Conservation (phyloP, 257 asterid species). For the Apocynum venetum region DNA sequence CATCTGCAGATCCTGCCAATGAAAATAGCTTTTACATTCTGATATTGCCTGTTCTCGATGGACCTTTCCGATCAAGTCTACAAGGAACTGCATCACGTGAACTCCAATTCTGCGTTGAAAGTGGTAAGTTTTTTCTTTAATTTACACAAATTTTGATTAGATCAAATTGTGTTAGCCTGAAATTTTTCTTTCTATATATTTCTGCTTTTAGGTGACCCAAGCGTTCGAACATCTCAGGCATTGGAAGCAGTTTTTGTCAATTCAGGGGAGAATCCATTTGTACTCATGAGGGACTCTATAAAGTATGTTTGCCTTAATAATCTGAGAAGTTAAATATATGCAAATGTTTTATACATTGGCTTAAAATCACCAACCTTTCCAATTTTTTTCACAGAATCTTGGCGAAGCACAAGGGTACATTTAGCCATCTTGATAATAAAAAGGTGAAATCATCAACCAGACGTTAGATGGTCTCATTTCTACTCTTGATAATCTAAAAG, state of each 20-base stretch:
- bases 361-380: background rate
- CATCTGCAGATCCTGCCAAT: conserved; percentile 7
- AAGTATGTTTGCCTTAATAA: conserved; percentile 23
- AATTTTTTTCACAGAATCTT: conserved; percentile 28
- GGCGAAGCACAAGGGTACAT: conserved; percentile 45
- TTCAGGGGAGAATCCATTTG: conserved; percentile 48
- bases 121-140: conserved; percentile 32
- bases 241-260: conserved; percentile 42
- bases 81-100: conserved; percentile 51
- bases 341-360: background rate
- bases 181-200: background rate
- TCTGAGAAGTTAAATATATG: background rate
- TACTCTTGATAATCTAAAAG: background rate
- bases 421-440: conserved; percentile 32
- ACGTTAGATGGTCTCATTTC: background rate
- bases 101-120: conserved; percentile 63
- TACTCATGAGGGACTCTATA: conserved; percentile 43
- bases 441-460: conserved; percentile 18
- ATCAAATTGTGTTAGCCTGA: background rate
- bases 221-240: conserved; percentile 34
- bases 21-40: conserved; percentile 42
- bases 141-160: background rate
- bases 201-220: conserved; percentile 33
- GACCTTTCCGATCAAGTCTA: conserved; percentile 56
- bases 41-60: conserved; percentile 58